Conservation (phyloP, 202 grass and related monocot species). For the Saccharum hybrid region DNA sequence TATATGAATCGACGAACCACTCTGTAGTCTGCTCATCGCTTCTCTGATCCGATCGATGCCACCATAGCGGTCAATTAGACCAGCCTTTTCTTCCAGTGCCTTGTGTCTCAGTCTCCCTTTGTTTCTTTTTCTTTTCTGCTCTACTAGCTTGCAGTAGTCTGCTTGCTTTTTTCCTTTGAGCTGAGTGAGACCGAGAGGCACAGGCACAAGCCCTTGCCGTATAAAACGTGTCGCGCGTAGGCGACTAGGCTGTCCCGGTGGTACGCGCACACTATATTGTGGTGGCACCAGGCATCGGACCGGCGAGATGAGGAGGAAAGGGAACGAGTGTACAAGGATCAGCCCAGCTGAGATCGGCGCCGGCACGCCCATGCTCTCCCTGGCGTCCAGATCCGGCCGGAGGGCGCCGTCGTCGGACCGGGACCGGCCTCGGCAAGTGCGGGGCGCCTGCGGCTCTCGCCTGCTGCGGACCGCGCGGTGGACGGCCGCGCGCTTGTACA, state of each 20-base stretch:
- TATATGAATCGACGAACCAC: slow-evolving; percentile 30
- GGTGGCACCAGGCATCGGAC: neutral
- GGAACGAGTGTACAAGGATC: slow-evolving; percentile 61
- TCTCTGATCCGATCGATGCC: slow-evolving; percentile 27
- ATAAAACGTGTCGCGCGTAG: slow-evolving; percentile 51
- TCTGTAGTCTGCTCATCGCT: neutral
- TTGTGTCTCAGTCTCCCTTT: slow-evolving; percentile 46
- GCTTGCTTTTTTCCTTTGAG: slow-evolving; percentile 43
- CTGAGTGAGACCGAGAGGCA: neutral
- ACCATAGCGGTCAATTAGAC: slow-evolving; percentile 57
- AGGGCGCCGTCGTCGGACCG: slow-evolving; percentile 18
- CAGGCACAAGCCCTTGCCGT: slow-evolving; percentile 21
- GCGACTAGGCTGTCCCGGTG: neutral
- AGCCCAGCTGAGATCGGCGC: slow-evolving; percentile 54
- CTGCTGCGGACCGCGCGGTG: slow-evolving; percentile 58
- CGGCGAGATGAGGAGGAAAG: slow-evolving; percentile 59
- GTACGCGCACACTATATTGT: slow-evolving; percentile 28
- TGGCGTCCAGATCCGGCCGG: slow-evolving; percentile 37
- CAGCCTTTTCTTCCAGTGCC: slow-evolving; percentile 52
- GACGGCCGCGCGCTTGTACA: slow-evolving; percentile 59
- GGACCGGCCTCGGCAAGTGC: slow-evolving; percentile 28
- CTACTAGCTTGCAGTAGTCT: slow-evolving; percentile 3
- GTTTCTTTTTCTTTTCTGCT: slow-evolving; percentile 54
- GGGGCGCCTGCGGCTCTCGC: slow-evolving; percentile 46
- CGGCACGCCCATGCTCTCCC: slow-evolving; percentile 44